These are phyloP conservation scores for Colletotrichum euphorbiae DNA, from an alignment of 2,329 filamentous ascomycete species.

Conservation along the genomic window DNA sequence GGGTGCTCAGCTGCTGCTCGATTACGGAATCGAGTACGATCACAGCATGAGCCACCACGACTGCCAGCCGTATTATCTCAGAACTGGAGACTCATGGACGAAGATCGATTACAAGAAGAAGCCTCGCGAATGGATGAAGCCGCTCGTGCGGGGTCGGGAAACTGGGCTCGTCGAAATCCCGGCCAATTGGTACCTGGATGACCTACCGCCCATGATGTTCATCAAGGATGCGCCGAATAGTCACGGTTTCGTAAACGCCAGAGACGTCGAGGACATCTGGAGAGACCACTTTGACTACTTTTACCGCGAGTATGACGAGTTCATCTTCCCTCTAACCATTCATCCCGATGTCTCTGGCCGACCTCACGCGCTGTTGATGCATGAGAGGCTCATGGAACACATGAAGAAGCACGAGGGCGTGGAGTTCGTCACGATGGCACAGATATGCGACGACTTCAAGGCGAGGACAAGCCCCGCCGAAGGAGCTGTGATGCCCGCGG, in stretches of 20 bases:
- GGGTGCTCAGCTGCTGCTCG: constrained; percentile 72
- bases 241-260: constrained; percentile 69
- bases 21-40: constrained; percentile 77
- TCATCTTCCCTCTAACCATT: constrained; percentile 82
- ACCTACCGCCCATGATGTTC: constrained; percentile 78
- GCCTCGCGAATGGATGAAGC: constrained; percentile 75
- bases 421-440: constrained; percentile 76
- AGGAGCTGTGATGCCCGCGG: constrained; percentile 71
- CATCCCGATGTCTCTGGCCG: constrained; percentile 80
- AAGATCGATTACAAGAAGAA: constrained; percentile 75
- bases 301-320: constrained; percentile 81
- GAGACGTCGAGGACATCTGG: constrained; percentile 75
- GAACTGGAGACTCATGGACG: constrained; percentile 74
- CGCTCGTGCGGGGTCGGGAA: constrained; percentile 66
- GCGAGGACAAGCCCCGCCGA: constrained; percentile 67
- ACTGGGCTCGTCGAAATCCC: constrained; percentile 77
- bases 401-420: constrained; percentile 72
- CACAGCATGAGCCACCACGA: constrained; percentile 76
- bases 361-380: constrained; percentile 79
- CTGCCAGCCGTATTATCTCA: constrained; percentile 72
- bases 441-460: constrained; percentile 81
- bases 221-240: constrained; percentile 74
- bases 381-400: constrained; percentile 76
- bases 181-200: constrained; percentile 73
- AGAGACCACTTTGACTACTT: constrained; percentile 78